Conservation (phyloP, 768 basidiomycete species). For the Trametes cubensis region DNA sequence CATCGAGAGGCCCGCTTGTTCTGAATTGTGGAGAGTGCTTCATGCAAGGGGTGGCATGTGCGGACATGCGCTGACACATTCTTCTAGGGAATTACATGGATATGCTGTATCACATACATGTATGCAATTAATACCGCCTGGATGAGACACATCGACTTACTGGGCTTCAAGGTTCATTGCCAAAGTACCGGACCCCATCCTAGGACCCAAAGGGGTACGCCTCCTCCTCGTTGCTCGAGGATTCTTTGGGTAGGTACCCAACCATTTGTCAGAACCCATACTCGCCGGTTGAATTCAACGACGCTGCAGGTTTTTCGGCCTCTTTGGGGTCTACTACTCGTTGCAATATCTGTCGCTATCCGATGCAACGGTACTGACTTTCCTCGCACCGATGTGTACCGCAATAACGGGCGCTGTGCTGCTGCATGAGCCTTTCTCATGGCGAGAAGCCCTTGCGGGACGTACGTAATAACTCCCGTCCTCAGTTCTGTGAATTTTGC, state of each 20-base stretch:
- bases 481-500: not conserved
- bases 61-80: not conserved
- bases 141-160: not conserved
- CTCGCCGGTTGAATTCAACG: not conserved
- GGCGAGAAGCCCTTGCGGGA: conserved; percentile 58
- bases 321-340: conserved; percentile 72
- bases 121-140: conserved; percentile 23
- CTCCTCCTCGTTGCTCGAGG: conserved; percentile 59
- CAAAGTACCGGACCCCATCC: conserved; percentile 56
- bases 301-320: conserved; percentile 63
- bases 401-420: conserved; percentile 64
- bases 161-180: conserved; percentile 36
- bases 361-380: conserved; percentile 77
- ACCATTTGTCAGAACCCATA: not conserved
- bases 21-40: not conserved
- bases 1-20: too few species aligned
- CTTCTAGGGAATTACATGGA: conserved; percentile 51
- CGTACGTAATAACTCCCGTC: conserved; percentile 33
- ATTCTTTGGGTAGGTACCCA: conserved; percentile 54
- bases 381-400: conserved; percentile 69
- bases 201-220: conserved; percentile 73
- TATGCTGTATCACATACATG: conserved; percentile 56
- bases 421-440: conserved; percentile 60
- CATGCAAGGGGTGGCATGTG: too few species aligned
- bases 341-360: conserved; percentile 76